phyloP scores from a whole-genome alignment of 2,329 filamentous ascomycete species.

The Calonectria pseudoreteaudii region DNA sequence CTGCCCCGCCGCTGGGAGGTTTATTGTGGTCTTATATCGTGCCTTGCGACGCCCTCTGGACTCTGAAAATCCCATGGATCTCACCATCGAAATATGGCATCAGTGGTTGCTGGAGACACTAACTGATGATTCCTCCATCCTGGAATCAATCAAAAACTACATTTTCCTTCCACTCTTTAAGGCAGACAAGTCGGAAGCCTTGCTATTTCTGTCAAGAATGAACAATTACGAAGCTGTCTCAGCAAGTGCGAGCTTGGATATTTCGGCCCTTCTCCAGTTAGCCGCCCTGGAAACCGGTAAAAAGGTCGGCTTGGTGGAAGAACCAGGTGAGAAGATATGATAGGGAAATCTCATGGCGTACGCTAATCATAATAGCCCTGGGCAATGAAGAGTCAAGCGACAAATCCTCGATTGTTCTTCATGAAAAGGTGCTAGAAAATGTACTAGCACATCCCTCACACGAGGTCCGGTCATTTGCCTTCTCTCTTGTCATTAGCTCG shows the following conservation, averaged over 20 bases:
- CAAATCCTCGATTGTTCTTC: constrained; percentile 48
- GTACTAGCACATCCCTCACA: constrained; percentile 69
- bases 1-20: constrained; percentile 70
- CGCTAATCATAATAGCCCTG: constrained; percentile 45
- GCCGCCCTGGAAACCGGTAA: constrained; percentile 78
- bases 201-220: constrained; percentile 69
- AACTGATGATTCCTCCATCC: constrained; percentile 59
- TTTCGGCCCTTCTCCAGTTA: constrained; percentile 70
- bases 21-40: constrained; percentile 69
- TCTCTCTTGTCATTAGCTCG: constrained; percentile 84
- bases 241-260: constrained; percentile 59
- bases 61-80: constrained; percentile 37
- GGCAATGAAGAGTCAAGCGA: constrained; percentile 29
- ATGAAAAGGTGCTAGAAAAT: constrained; percentile 60
- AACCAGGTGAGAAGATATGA: constrained; percentile 62
- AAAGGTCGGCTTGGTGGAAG: constrained; percentile 76
- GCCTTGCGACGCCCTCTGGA: constrained; percentile 54
- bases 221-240: constrained; percentile 62
- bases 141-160: constrained; percentile 74
- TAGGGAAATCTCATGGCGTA: background rate
- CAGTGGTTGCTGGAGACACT: constrained; percentile 67
- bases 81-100: constrained; percentile 62
- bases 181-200: constrained; percentile 63
- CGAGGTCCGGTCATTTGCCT: constrained; percentile 80
- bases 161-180: constrained; percentile 73